Conservation (phyloP, 164 flowering plant genomes). For the Saururus chinensis region DNA sequence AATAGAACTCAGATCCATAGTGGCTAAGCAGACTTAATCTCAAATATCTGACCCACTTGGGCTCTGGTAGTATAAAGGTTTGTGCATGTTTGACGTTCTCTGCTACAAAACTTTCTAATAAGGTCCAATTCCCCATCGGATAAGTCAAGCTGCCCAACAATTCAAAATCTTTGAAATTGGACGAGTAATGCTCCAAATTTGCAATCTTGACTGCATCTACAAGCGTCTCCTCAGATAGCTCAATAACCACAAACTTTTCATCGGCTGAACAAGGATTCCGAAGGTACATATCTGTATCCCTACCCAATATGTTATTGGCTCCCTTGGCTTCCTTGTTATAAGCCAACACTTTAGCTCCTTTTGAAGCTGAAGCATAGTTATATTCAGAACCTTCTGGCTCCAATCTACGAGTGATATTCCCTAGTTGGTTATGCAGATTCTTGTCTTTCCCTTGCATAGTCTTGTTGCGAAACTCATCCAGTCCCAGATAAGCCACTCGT, state of each 20-base stretch:
- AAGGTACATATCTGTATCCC: constrained; percentile 70
- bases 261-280: constrained; percentile 75
- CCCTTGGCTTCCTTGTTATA: constrained; percentile 79
- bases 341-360: constrained; percentile 81
- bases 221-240: constrained; percentile 72
- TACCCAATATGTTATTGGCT: constrained; percentile 58
- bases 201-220: constrained; percentile 72
- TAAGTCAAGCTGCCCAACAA: constrained; percentile 60
- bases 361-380: constrained; percentile 70
- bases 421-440: constrained; percentile 19
- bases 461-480: constrained; percentile 48
- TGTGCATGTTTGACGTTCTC: constrained; percentile 68
- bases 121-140: constrained; percentile 56
- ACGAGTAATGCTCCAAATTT: constrained; percentile 82
- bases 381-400: constrained; percentile 67
- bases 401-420: constrained; percentile 53
- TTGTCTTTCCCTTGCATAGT: constrained; percentile 28
- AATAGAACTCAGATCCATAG: constrained; percentile 82
- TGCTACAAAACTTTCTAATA: constrained; percentile 54
- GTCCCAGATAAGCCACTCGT: constrained; percentile 31
- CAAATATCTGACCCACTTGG: constrained; percentile 78
- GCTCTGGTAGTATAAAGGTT: constrained; percentile 54
- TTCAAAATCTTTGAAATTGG: constrained; percentile 73
- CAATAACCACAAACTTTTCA: constrained; percentile 60
- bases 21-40: constrained; percentile 56